These are phyloP conservation scores for Scalesia atractyloides DNA, from an alignment of 129 eudicot species.

Conservation along the genomic window DNA sequence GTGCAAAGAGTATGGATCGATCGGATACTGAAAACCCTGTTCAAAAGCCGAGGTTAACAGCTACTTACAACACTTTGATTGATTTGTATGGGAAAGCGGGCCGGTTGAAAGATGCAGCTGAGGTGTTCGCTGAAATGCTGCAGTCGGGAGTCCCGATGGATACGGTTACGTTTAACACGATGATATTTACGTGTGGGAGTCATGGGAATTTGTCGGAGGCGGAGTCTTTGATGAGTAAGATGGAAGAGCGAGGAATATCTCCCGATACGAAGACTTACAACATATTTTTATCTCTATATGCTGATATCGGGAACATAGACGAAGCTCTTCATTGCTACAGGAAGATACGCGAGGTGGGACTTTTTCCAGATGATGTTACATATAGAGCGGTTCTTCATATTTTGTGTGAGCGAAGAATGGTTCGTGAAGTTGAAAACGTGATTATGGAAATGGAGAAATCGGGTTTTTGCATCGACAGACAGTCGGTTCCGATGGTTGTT, in stretches of 20 bases:
- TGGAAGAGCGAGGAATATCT: conserved; percentile 74
- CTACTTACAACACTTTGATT: conserved; percentile 74
- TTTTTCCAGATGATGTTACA: conserved; percentile 73
- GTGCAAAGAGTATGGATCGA: conserved; percentile 16
- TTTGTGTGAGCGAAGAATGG: conserved; percentile 60
- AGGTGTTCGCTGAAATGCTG: conserved; percentile 71
- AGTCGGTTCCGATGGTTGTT: conserved; percentile 58
- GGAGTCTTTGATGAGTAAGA: conserved; percentile 59
- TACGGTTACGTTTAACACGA: conserved; percentile 69
- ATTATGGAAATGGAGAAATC: conserved; percentile 63
- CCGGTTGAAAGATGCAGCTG: conserved; percentile 76
- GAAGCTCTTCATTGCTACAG: conserved; percentile 55
- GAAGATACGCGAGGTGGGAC: conserved; percentile 71
- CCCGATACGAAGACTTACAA: conserved; percentile 85
- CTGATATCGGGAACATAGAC: conserved; percentile 53
- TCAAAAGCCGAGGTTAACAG: conserved; percentile 54
- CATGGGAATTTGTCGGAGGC: conserved; percentile 80
- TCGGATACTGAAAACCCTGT: conserved; percentile 32
- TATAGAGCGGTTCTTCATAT: conserved; percentile 64
- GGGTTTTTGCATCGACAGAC: conserved; percentile 47
- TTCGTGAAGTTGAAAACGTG: conserved; percentile 60
- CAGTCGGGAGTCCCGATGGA: conserved; percentile 68
- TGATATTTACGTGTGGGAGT: conserved; percentile 78
- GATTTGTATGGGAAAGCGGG: conserved; percentile 95
- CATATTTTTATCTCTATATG: conserved; percentile 68